Percentiles rank a stretch among this genome's conserved stretches.
Evolutionary conservation across 192 early-diverging fungal species (phyloP).

Genomic region (Rhizophagus sp.): DNA sequence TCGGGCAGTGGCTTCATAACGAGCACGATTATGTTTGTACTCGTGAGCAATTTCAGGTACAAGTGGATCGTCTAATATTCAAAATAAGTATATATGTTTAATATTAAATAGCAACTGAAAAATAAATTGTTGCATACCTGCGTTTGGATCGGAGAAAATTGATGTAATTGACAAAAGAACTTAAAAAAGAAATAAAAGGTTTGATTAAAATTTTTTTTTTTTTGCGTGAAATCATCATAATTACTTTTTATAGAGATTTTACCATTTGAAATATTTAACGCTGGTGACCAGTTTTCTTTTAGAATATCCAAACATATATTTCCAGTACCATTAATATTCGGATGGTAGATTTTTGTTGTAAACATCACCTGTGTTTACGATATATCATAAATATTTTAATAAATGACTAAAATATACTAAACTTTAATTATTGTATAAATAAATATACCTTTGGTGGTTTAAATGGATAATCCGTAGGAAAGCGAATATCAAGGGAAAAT

Average conservation of each 20-base stretch:
- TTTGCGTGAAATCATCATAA: no score
- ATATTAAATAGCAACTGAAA: no score
- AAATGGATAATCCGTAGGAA: conserved; percentile 98
- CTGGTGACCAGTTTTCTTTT: conserved; percentile 72
- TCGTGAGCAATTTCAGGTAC: no score
- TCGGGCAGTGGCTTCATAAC: conserved; percentile 85
- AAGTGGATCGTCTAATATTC: no score
- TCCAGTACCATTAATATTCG: conserved; percentile 98
- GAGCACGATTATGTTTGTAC: conserved; percentile 91
- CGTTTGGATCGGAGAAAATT: conserved; percentile 97
- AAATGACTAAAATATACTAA: no score
- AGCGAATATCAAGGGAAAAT: conserved; percentile 96
- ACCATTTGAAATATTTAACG: conserved; percentile 96
- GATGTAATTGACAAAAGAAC: conserved; percentile 98
- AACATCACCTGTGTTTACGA: conserved; percentile 71
- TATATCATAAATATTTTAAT: not conserved
- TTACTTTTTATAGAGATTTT: not conserved
- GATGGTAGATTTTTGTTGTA: conserved; percentile 97
- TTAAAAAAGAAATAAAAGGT: conserved; percentile 21
- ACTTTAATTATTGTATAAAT: not conserved
- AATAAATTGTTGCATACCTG: conserved; percentile 28
- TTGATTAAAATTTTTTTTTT: no score
- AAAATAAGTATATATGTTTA: no score
- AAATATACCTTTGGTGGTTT: conserved; percentile 31
- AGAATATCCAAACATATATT: conserved; percentile 78